Conservation (phyloP, 306 rosid species). For the Ochetophila trinervis region DNA sequence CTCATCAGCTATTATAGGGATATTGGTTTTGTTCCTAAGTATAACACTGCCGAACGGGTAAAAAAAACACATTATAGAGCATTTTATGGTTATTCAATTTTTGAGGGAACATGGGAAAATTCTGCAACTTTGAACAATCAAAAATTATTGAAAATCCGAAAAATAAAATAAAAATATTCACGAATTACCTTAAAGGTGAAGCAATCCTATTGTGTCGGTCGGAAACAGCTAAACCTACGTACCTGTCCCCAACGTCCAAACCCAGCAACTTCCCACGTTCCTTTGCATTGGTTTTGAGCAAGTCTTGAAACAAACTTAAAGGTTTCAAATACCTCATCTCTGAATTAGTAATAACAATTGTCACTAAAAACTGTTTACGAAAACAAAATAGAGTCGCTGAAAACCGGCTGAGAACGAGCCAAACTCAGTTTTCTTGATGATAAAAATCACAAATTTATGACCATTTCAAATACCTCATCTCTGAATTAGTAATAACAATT, state of each 20-base stretch:
- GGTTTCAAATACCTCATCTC: conserved; percentile 60
- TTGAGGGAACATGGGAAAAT: neutral
- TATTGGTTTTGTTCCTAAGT: conserved; percentile 53
- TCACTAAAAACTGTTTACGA: no score
- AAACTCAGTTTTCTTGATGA: no score
- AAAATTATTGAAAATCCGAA: neutral
- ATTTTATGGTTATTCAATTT: neutral
- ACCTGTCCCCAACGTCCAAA: conserved; percentile 80
- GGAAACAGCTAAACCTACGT: conserved; percentile 77
- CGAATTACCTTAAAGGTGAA: conserved; percentile 53
- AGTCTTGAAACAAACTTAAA: conserved; percentile 49
- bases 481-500: neutral
- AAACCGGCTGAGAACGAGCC: no score
- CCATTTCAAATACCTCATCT: conserved; percentile 50
- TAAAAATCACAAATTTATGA: no score
- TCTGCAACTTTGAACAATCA: neutral
- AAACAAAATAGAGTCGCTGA: no score
- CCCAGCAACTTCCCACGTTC: conserved; percentile 62
- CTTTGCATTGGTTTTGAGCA: conserved; percentile 24
- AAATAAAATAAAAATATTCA: neutral
- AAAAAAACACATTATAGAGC: neutral
- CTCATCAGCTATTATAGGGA: conserved; percentile 54
- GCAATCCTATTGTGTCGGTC: conserved; percentile 59
- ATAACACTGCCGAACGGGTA: conserved; percentile 54
- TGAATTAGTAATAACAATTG: neutral